Evolutionary conservation across 2,329 filamentous ascomycete genomes (phyloP).

Genomic region (Fusarium austroafricanum): DNA sequence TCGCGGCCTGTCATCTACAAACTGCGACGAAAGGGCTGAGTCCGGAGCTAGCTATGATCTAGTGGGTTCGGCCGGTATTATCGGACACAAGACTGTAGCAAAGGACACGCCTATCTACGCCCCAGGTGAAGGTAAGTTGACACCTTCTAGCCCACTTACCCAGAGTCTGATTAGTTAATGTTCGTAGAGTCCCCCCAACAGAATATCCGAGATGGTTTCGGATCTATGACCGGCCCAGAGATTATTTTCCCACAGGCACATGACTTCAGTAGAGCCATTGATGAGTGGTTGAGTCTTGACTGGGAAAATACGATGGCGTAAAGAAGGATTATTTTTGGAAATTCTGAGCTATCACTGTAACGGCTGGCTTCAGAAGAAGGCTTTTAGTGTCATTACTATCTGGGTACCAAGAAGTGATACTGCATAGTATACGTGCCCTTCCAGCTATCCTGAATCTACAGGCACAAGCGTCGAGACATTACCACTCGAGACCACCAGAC

Average conservation of each 20-base stretch:
- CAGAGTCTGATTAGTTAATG: neutral
- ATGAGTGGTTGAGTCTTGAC: conserved; percentile 5
- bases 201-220: neutral
- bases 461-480: no score
- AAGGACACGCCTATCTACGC: conserved; percentile 1
- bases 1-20: neutral
- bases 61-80: neutral
- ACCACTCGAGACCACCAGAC: neutral
- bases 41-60: neutral
- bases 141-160: no score
- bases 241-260: neutral
- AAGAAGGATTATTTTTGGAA: no score
- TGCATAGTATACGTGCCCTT: no score
- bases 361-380: no score
- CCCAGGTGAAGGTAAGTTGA: neutral
- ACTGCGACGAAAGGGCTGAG: neutral
- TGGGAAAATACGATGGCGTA: neutral
- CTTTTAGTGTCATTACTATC: no score
- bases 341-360: no score
- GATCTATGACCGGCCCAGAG: neutral
- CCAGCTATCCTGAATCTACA: no score
- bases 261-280: neutral
- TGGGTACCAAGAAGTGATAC: neutral
- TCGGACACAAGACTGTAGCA: neutral
- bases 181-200: neutral